Percentiles rank a stretch among this genome's conserved stretches.
These are phyloP conservation scores for Candida oleophila DNA, from an alignment of 805 yeast genomes.

Conservation along the genomic window DNA sequence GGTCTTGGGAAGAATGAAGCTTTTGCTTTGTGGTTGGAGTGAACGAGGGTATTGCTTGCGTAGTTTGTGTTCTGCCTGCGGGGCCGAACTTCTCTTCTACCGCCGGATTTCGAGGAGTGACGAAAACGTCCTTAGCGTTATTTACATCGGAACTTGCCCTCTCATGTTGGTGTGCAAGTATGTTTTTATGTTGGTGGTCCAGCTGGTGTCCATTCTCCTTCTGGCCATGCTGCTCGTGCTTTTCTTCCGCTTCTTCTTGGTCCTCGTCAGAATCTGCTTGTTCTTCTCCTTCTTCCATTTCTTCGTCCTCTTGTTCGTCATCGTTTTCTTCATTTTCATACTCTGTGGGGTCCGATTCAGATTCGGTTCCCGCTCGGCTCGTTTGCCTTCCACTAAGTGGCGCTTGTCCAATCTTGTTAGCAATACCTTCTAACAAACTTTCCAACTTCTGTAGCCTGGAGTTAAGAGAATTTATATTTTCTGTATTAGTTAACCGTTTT, in stretches of 20 bases:
- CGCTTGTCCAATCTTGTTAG: neutral
- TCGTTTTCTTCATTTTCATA: neutral
- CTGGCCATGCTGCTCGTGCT: too few species aligned
- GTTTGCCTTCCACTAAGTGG: too few species aligned
- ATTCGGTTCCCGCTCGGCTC: neutral
- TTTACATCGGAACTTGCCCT: too few species aligned
- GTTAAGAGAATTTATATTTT: conserved; percentile 2
- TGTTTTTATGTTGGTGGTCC: too few species aligned
- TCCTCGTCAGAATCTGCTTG: too few species aligned
- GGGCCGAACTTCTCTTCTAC: neutral
- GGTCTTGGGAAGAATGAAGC: neutral
- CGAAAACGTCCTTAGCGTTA: too few species aligned
- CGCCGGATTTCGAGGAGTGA: neutral
- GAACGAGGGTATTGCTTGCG: too few species aligned
- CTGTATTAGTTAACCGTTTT: conserved; percentile 1
- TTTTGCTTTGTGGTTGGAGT: too few species aligned
- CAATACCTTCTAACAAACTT: neutral
- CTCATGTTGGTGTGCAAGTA: too few species aligned
- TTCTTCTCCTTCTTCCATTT: neutral
- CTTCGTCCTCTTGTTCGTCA: neutral
- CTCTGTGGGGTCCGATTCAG: neutral
- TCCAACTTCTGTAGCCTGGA: conserved; percentile 5
- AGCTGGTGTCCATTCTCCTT: too few species aligned
- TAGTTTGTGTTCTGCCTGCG: too few species aligned
- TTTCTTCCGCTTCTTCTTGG: neutral